phyloP scores from a whole-genome alignment of 2,329 filamentous ascomycete species.

The Rachicladosporium sp. region DNA sequence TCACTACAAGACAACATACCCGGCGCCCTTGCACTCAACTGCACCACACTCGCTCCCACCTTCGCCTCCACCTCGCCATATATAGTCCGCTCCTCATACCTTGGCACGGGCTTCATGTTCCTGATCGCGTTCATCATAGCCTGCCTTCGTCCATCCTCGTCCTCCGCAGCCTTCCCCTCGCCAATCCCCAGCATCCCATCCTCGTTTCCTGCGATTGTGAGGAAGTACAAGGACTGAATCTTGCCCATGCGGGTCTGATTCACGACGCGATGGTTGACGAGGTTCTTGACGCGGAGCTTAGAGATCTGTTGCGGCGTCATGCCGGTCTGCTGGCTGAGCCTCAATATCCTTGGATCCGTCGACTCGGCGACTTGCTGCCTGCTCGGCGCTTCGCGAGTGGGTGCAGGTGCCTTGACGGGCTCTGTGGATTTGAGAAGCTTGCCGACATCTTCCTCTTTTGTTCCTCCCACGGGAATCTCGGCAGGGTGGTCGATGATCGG shows the following conservation, averaged over 20 bases:
- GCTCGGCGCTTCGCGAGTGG: conserved; percentile 22
- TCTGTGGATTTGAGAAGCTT: conserved; percentile 10
- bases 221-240: conserved; percentile 60
- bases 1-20: conserved; percentile 63
- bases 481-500: conserved; percentile 61
- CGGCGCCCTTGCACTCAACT: conserved; percentile 71
- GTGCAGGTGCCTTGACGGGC: conserved; percentile 19
- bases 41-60: conserved; percentile 74
- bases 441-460: conserved; percentile 23
- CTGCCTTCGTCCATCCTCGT: conserved; percentile 54
- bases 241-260: conserved; percentile 98
- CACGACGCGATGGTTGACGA: conserved; percentile 62
- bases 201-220: conserved; percentile 76
- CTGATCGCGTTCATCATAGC: conserved; percentile 65
- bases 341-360: conserved; percentile 36
- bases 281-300: conserved; percentile 52
- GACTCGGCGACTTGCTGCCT: not conserved
- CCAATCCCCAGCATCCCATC: conserved; percentile 80
- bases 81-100: conserved; percentile 87
- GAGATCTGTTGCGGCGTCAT: conserved; percentile 36
- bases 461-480: conserved; percentile 10
- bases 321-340: conserved; percentile 46
- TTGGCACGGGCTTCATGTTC: conserved; percentile 83
- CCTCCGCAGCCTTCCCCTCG: conserved; percentile 75
- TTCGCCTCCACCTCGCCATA: conserved; percentile 76